Conservation (phyloP, 371 early-diverging fungal genomes). For the Circinella umbellata region DNA sequence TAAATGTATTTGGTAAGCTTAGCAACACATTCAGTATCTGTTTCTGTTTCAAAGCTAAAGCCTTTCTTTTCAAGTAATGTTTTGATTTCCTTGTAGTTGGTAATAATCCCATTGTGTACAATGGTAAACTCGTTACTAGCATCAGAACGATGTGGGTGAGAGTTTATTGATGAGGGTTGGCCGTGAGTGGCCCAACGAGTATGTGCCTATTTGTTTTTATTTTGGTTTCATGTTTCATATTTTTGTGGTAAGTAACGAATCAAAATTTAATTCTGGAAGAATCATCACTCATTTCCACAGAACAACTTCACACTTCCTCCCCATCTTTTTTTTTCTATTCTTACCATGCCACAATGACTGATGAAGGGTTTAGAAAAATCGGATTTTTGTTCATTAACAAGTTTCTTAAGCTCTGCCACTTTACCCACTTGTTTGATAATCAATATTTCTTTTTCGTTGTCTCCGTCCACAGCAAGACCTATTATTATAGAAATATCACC, state of each 20-base stretch:
- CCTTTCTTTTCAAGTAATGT: slow-evolving; percentile 93
- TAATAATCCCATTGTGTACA: slow-evolving; percentile 99
- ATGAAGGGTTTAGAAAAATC: slow-evolving; percentile 76
- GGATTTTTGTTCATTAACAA: slow-evolving; percentile 68
- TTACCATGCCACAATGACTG: slow-evolving; percentile 83
- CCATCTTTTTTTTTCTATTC: background rate
- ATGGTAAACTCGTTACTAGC: slow-evolving; percentile 85
- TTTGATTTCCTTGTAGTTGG: slow-evolving; percentile 97
- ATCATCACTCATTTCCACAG: background rate
- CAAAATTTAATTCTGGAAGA: background rate
- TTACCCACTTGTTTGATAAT: slow-evolving; percentile 95
- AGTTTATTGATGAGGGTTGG: slow-evolving; percentile 89
- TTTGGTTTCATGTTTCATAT: background rate
- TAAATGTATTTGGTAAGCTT: slow-evolving; percentile 96
- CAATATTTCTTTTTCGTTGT: slow-evolving; percentile 68
- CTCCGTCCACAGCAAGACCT: slow-evolving; percentile 91
- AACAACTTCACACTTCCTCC: background rate
- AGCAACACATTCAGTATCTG: slow-evolving; percentile 92
- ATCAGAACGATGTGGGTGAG: slow-evolving; percentile 97
- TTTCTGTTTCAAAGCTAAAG: slow-evolving; percentile 92
- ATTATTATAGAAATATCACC: background rate
- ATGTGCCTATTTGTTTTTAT: slow-evolving; percentile 67
- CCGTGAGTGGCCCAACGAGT: slow-evolving; percentile 99
- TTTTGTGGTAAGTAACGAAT: background rate
- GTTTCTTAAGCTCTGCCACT: slow-evolving; percentile 84